Base-by-base conservation (phyloP, 1,139 yeast species). In the Pichia sp. region DNA sequence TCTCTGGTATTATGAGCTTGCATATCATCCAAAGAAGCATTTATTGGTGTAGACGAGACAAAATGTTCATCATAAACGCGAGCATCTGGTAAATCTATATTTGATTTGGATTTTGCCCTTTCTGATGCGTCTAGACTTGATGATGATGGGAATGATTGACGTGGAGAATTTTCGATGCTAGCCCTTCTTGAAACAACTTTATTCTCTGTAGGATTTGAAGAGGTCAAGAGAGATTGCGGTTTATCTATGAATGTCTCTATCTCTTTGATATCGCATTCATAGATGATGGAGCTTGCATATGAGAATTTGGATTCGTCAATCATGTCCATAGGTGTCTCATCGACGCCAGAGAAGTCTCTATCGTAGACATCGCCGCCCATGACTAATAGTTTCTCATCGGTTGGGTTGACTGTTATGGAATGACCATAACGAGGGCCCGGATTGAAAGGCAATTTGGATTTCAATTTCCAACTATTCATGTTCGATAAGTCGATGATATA, bases 341-440 rank as follows among this genome's bases (percentile, higher is more conserved):
- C 46, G 27, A 63, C 59, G 31, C 54, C 54, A 6, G 36, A 26
- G 32, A 53, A 52, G 32, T 67, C 66, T 44, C 64, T 43, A 35
- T 56, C 60, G 19, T 41, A 37, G 46, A 77, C 72, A 56, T 86
- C 95, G 42, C 98, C 98, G 30, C 98, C 98, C 84, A 93, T 80
- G 17, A 91, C 76, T 20, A 88, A 56, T 35, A 91, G 58, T 58
- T 80, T 84, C 53, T 84, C 76, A 43, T 72, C 74, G 33, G 66
- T 73, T 35, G 83, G 64, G 40, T 72, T 67, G 40, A 80, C 74
- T 2, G 96, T 79, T 66, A 91, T 67, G 9, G 96, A 77, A 59
- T 91, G 98, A n/a, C 98, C 98, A 45, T 94, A 84, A 49, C 96
- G 74, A 15, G 94, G 77, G 30, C 88, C 82, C 4, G 97, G 96